Base-by-base conservation (phyloP, 805 yeast species). In the Nakazawaea anatomiae region DNA sequence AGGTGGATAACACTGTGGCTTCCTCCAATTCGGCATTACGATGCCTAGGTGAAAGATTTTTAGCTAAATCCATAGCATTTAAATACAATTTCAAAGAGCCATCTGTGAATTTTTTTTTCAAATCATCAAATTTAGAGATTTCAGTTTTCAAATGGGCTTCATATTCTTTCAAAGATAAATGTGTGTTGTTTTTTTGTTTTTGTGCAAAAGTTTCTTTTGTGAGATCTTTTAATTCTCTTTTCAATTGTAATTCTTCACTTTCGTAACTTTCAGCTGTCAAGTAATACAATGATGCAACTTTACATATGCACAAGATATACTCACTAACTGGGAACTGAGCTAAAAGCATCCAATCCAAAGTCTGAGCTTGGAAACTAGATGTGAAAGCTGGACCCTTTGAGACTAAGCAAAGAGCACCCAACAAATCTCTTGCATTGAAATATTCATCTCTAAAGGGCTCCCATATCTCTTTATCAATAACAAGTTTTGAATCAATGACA, bases 1-100 rank as follows among this genome's bases (percentile, higher is more conserved):
- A 91, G 0, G 89, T 81, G 0, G 96, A 82, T 62, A 91, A 72
- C 0, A 95, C 94, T 41, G 86, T 81, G 1, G 87, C 80, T 55
- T 87, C 89, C 34, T 79, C 75, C 10, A 85, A 67, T n/a, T 48
- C 50, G 9, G 34, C 45, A 25, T 14, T 44, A 18, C 46, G 48
- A 5, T 40, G 50, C 6, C 28, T 72, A 67, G 42, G 71, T 55
- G 11, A 60, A 54, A 49, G 64, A 69, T n/a, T 71, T 62, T 49
- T 49, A 39, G 40, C 29, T 18, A 44, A 12, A 5, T 49, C 45
- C n/a, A 49, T 49, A 10, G 48, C 41, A 18, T 34, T 60, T 35
- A 46, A 10, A 38, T 45, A 45, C 28, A 50, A 35, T 48, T 60
- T 59, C 44, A 60, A 43, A 10, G 41, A 39, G 11, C 42, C 30